Base-by-base conservation (phyloP, 2,329 filamentous ascomycete genomes). In the Aphanoascus verrucosus region DNA sequence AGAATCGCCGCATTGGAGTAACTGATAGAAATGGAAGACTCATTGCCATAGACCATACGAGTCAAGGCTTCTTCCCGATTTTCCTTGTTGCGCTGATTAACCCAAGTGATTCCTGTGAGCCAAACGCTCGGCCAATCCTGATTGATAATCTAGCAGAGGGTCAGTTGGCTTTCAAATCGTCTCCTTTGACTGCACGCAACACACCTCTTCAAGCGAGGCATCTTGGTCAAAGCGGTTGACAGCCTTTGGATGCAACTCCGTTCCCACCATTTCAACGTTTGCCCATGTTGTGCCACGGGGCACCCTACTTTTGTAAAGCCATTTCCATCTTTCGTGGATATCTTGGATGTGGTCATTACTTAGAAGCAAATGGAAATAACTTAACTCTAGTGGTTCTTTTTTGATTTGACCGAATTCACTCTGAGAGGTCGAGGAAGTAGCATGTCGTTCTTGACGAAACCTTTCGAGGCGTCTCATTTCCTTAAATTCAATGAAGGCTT, bases 1-100 rank as follows among this genome's bases (percentile, higher is more conserved):
- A 55, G 40, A 40, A 55, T 55, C 12, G 53, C 53, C 15, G 48
- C 46, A 31, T 41, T 50, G 8, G 53, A 55, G 35, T 55, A 55
- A 17, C 3, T 15, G 1, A 14, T 46, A 11, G 44, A 31, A 2
- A 41, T 34, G 11, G 20, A 44, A 17, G 53, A 9, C 35, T 55
- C 42, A 35, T 55, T 55, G 12, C 53, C 48, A 47, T 55, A 49
- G 17, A 41, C 17, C 20, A 55, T 17, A 38, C 41, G 46, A 17
- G 5, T 50, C 14, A 55, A 15, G 8, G 53, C 53, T 41, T 32
- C 11, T 19, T 45, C 9, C 17, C 20, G 2, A 20, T 51, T 28
- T 28, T 15, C 6, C 12, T 14, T 46, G 46, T 28, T 28, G 23
- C 23, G 46, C 19, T 44, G 32, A 35, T 45, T 46, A 3, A 51